Evolutionary conservation across 306 rosid genomes (phyloP), one percentile per base, ranked within the genome.

Genomic region (Canavalia gladiata): DNA sequence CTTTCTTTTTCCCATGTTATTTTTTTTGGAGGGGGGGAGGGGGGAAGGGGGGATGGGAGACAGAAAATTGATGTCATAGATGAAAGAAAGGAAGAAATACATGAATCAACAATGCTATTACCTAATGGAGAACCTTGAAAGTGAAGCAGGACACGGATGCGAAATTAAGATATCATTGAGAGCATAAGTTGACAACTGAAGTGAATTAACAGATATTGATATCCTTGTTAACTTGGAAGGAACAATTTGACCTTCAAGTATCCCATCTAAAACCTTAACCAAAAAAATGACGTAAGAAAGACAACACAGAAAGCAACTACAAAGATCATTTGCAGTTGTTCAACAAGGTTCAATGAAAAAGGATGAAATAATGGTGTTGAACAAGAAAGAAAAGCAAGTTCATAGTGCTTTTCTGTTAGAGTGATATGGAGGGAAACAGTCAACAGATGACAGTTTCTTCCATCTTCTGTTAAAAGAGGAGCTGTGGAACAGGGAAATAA

Each of bases 131-230:
- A 91, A 89, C 68, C 86, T 87, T 34, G 99, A 91, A 71, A 90
- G 81, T 64, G 98, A 82, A 18, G 99, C 97, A 7, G 99, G 98
- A 82, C 91, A 90, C 72, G 97, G 96, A 86, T 95, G 94, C 49
- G 96, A 90, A 75, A 89, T 81, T 77, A 95, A 87, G 69, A 93
- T 55, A 87, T 95, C 99, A 77, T 95, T 95, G 34, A 95, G 96
- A 79, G 96, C 98, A 81, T 68, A 88, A 33, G 87, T 89, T 62
- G 96, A 67, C 70, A 90, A 47, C 58, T 9, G 82, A 75, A 72
- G 54, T 25, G 84, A 85, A 80, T 93, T 95, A 54, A 91, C 87
- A 79, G 71, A 56, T 58, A 90, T 25, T 4, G 69, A 84, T 63
- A 89, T 88, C 89, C 99, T 92, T 41, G 91, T 82, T 81, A 93